Percentiles rank a stretch among this genome's conserved stretches.
Evolutionary conservation across 208 protist genomes (phyloP).

Genomic region (Vickermania ingenoplastis): DNA sequence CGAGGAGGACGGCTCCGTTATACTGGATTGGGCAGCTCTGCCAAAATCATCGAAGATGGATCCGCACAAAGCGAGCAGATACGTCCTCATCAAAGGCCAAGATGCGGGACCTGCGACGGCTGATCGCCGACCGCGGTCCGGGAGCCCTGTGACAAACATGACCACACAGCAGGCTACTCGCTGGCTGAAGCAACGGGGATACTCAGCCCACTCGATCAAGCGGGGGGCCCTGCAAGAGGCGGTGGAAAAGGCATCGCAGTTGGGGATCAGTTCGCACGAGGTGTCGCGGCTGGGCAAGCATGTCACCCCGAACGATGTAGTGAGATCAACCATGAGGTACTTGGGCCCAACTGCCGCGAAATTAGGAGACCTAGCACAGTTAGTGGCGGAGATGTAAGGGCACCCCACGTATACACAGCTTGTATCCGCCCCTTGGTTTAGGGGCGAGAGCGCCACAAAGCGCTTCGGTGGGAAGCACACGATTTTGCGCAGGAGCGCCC

Average conservation of each 20-base stretch:
- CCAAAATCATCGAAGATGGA: conserved; percentile 1
- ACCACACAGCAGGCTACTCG: not conserved
- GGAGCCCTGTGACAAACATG: not conserved
- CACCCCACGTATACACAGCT: not conserved
- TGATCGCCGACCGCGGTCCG: not conserved
- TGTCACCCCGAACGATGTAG: not conserved
- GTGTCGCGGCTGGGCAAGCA: not conserved
- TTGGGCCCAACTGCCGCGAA: not conserved
- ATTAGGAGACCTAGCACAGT: not conserved
- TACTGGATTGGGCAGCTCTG: conserved; percentile 1
- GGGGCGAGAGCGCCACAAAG: not conserved
- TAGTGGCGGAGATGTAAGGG: not conserved
- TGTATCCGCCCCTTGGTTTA: not conserved
- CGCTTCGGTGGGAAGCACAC: not conserved
- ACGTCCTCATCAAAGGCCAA: not conserved
- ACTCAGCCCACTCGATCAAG: conserved; percentile 1
- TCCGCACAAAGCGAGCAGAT: not conserved
- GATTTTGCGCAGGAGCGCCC: not conserved
- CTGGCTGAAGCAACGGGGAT: not conserved
- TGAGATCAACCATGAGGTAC: not conserved
- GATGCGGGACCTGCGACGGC: not conserved
- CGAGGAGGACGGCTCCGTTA: not conserved
- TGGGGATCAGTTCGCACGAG: not conserved
- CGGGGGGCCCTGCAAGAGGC: not conserved
- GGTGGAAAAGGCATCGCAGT: not conserved